phyloP scores from a whole-genome alignment of 2,329 filamentous ascomycete species.

The Colletotrichum somersetense region DNA sequence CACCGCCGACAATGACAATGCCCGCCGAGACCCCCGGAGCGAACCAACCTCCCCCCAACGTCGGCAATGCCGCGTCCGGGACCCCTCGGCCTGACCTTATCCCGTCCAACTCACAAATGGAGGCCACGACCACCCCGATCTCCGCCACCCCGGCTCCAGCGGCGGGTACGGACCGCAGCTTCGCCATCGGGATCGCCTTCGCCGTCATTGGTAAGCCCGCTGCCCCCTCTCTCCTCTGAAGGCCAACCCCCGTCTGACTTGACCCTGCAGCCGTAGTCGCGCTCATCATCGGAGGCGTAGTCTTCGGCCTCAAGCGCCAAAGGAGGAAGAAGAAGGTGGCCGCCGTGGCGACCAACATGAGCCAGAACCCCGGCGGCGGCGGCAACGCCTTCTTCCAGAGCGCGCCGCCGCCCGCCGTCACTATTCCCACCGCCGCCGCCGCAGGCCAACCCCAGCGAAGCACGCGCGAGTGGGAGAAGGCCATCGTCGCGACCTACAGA shows the following conservation, averaged over 20 bases:
- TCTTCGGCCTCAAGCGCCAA: slow-evolving; percentile 25
- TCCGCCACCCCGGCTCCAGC: slow-evolving; percentile 8
- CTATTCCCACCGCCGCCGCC: neutral
- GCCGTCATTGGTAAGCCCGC: slow-evolving; percentile 14
- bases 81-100: slow-evolving; percentile 11
- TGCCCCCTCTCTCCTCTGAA: accelerated
- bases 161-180: neutral
- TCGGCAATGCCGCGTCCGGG: slow-evolving; percentile 24
- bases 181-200: slow-evolving; percentile 33
- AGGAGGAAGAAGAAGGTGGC: slow-evolving; percentile 34
- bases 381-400: slow-evolving; percentile 6
- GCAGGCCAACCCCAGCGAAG: slow-evolving; percentile 17
- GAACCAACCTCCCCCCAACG: slow-evolving; percentile 13
- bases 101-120: slow-evolving; percentile 16
- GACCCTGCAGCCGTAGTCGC: slow-evolving; percentile 5
- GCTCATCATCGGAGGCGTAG: slow-evolving; percentile 24
- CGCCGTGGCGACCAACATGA: slow-evolving; percentile 30
- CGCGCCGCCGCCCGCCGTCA: neutral
- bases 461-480: slow-evolving; percentile 29
- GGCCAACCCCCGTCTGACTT: neutral
- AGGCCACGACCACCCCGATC: slow-evolving; percentile 5
- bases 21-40: slow-evolving; percentile 17
- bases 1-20: neutral
- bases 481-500: slow-evolving; percentile 27
- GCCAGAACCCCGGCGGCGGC: slow-evolving; percentile 4